Percentiles rank a stretch among this genome's conserved stretches.
phyloP scores from a whole-genome alignment of 106 monocot genomes.

The Phalaenopsis aphrodite region DNA sequence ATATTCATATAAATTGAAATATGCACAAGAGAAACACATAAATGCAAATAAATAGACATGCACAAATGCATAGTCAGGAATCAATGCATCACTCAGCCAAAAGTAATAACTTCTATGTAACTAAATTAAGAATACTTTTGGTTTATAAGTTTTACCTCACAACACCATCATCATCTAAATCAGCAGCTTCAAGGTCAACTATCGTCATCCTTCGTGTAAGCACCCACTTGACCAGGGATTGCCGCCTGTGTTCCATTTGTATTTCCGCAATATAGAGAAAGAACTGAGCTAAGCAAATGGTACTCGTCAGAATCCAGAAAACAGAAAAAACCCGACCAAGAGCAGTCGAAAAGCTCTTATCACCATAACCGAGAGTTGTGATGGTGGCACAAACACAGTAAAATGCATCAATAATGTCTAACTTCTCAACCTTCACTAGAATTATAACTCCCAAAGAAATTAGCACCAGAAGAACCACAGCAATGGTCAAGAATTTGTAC shows the following conservation, averaged over 20 bases:
- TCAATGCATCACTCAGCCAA: too few species aligned
- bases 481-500: constrained; percentile 41
- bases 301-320: constrained; percentile 74
- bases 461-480: constrained; percentile 26
- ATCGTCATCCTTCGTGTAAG: constrained; percentile 74
- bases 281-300: constrained; percentile 65
- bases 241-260: constrained; percentile 45
- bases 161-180: constrained; percentile 64
- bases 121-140: not conserved
- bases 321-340: constrained; percentile 61
- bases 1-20: too few species aligned
- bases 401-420: constrained; percentile 70
- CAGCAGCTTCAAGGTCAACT: constrained; percentile 88
- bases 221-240: constrained; percentile 71
- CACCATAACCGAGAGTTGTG: constrained; percentile 88
- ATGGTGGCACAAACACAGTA: constrained; percentile 94
- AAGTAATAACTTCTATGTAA: too few species aligned
- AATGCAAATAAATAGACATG: too few species aligned
- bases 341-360: constrained; percentile 76
- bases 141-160: constrained; percentile 45
- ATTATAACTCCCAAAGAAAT: constrained; percentile 41
- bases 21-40: too few species aligned
- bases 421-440: constrained; percentile 52
- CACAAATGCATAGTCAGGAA: too few species aligned
- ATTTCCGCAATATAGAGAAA: constrained; percentile 84